Evolutionary conservation across 352 stramenopile genomes (phyloP).

Genomic region (Pythium folliculosum): DNA sequence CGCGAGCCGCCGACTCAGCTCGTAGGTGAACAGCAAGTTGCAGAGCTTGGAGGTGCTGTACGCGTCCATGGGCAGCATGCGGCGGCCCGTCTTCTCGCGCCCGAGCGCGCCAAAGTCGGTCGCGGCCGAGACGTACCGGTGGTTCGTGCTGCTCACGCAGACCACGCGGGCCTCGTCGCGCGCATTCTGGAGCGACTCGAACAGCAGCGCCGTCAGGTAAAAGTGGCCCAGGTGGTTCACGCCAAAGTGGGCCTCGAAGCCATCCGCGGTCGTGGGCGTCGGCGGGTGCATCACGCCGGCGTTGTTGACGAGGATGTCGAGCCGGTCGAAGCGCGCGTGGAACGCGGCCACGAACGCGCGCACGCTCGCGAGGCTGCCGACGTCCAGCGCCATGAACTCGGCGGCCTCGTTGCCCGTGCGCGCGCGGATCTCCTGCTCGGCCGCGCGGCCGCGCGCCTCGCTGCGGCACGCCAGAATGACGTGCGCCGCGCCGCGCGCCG

Average conservation of each 20-base stretch:
- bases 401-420: neutral
- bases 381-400: constrained; percentile 39
- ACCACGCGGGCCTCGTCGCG: constrained; percentile 35
- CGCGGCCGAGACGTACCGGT: constrained; percentile 23
- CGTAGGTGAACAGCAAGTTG: constrained; percentile 67
- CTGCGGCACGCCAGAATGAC: constrained; percentile 86
- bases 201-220: constrained; percentile 51
- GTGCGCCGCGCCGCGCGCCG: constrained; percentile 43
- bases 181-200: constrained; percentile 40
- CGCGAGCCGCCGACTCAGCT: constrained; percentile 49
- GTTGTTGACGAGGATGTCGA: constrained; percentile 68
- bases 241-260: constrained; percentile 60
- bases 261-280: constrained; percentile 37
- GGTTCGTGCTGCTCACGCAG: constrained; percentile 37
- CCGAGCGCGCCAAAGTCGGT: constrained; percentile 12
- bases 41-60: constrained; percentile 62
- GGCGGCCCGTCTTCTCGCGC: neutral
- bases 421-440: constrained; percentile 10
- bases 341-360: constrained; percentile 40
- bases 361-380: constrained; percentile 43
- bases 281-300: constrained; percentile 44
- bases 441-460: constrained; percentile 10
- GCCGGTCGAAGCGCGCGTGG: constrained; percentile 35
- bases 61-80: constrained; percentile 32
- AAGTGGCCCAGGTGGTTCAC: constrained; percentile 71